Conservation (phyloP, 148 eudicot genomes). For the Chenopodium formosanum region DNA sequence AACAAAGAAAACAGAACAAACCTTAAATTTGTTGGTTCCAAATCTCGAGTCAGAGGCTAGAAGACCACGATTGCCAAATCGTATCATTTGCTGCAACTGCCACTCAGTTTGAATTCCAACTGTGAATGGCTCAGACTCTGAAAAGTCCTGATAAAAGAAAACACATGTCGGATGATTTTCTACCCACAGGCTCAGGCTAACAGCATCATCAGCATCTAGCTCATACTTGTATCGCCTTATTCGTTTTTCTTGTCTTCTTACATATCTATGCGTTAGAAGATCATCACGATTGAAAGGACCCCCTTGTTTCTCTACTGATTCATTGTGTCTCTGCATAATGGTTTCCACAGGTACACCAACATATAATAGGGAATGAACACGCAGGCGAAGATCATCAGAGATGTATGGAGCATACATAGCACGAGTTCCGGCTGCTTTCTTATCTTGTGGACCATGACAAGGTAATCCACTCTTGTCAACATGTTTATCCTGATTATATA, state of each 20-base stretch:
- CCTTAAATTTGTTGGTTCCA: slow-evolving; percentile 84
- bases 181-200: slow-evolving; percentile 82
- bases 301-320: slow-evolving; percentile 86
- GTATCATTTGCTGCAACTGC: slow-evolving; percentile 97
- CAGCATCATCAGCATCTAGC: slow-evolving; percentile 78
- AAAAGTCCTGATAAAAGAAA: slow-evolving; percentile 79
- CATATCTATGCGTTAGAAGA: slow-evolving; percentile 86
- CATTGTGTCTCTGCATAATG: slow-evolving; percentile 93
- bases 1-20: slow-evolving; percentile 28
- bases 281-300: slow-evolving; percentile 91
- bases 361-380: slow-evolving; percentile 69
- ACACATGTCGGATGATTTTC: slow-evolving; percentile 65
- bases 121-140: slow-evolving; percentile 65
- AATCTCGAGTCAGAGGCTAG: slow-evolving; percentile 77
- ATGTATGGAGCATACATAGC: slow-evolving; percentile 97
- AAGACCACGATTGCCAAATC: slow-evolving; percentile 77
- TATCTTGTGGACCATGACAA: slow-evolving; percentile 94
- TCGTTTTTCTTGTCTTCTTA: slow-evolving; percentile 85
- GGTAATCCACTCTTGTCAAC: slow-evolving; percentile 78
- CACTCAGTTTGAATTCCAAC: slow-evolving; percentile 93
- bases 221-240: slow-evolving; percentile 71
- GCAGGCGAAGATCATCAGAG: slow-evolving; percentile 90
- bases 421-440: slow-evolving; percentile 79
- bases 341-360: slow-evolving; percentile 94
- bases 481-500: slow-evolving; percentile 86